A percentile compares a stretch with the other conserved stretches of the same genome.
phyloP scores from a whole-genome alignment of 148 eudicot species.

The Amaranthus palmeri region DNA sequence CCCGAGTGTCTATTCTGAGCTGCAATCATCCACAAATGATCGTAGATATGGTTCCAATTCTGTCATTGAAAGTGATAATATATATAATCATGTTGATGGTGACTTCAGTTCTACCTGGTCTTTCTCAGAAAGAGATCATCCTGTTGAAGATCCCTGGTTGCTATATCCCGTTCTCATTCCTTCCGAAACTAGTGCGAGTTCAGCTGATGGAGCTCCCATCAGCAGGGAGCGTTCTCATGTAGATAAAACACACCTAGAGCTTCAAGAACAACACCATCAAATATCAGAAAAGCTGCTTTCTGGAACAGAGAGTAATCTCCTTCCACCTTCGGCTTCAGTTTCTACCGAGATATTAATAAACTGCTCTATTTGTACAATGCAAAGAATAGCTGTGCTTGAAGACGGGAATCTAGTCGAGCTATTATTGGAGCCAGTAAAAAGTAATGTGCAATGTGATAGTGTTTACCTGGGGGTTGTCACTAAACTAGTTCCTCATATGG shows the following conservation, averaged over 20 bases:
- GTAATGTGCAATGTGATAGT: slow-evolving; percentile 81
- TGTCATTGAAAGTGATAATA: slow-evolving; percentile 22
- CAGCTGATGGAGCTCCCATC: slow-evolving; percentile 23
- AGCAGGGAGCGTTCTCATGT: slow-evolving; percentile 9
- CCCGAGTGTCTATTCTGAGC: slow-evolving; percentile 21
- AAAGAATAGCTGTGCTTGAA: slow-evolving; percentile 92
- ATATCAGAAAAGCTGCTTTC: slow-evolving; percentile 38
- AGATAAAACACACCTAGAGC: slow-evolving; percentile 7
- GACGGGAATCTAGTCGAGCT: slow-evolving; percentile 81
- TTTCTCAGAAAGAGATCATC: slow-evolving; percentile 37
- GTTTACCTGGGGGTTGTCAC: slow-evolving; percentile 79
- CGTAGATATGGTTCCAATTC: slow-evolving; percentile 12
- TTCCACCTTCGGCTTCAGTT: slow-evolving; percentile 37
- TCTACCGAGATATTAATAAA: slow-evolving; percentile 75
- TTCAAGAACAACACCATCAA: slow-evolving; percentile 30
- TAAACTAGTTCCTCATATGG: slow-evolving; percentile 87
- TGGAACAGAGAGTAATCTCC: slow-evolving; percentile 36
- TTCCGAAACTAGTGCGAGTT: slow-evolving; percentile 22
- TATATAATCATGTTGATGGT: slow-evolving; percentile 7
- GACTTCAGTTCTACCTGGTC: slow-evolving; percentile 23
- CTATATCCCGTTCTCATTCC: slow-evolving; percentile 28
- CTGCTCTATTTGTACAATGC: slow-evolving; percentile 89
- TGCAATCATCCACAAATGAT: slow-evolving; percentile 12
- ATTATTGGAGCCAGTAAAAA: slow-evolving; percentile 80
- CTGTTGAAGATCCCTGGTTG: slow-evolving; percentile 94